Base-by-base conservation (phyloP, 2,329 filamentous ascomycete species). In the Fusarium robinianum region DNA sequence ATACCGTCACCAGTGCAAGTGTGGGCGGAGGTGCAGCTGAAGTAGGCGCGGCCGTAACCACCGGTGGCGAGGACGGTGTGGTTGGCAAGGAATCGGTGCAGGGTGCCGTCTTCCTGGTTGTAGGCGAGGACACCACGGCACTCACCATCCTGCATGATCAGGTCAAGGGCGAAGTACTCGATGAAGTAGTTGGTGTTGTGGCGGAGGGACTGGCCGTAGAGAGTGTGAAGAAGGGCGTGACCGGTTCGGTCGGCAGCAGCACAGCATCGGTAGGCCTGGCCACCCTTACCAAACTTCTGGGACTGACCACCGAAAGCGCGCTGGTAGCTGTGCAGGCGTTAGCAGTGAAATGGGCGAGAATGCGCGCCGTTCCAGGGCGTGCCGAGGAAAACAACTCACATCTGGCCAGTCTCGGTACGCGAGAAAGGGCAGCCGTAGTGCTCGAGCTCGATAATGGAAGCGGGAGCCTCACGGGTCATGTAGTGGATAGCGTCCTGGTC, bases 151-250 rank as follows among this genome's bases (percentile, higher is more conserved):
- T 96, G 87, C 94, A 97, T 97, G 64, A 99, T 87, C 72, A 97
- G 77, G 69, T 97, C 94, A 59, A 95, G 81, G 63, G 91, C 94
- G 71, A 97, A 99, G 80, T 91, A 97, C 75, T 97, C 94, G 71
- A 99, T 96, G 76, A 99, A 97, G 81, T 96, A 99, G 79, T 96
- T 96, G 67, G 92, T 96, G 80, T 96, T 96, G 81, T 97, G 90
- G 67, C 89, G 81, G 51, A 97, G 83, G 40, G 91, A 96, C 77
- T 96, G 92, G 64, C 94, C 94, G 74, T 97, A 99, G 58, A 99
- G 88, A 17, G 94, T 99, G 81, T 99, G 94, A 38, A 99, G 84
- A 60, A 99, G 87, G 64, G 94, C 94, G 74, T 99, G 94, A 55
- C 94, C 94, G 53, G 94, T 97, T 80, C 92, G 83, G 71, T 99